Base-by-base conservation (phyloP, 805 yeast genomes). In the Starmerella apis region DNA sequence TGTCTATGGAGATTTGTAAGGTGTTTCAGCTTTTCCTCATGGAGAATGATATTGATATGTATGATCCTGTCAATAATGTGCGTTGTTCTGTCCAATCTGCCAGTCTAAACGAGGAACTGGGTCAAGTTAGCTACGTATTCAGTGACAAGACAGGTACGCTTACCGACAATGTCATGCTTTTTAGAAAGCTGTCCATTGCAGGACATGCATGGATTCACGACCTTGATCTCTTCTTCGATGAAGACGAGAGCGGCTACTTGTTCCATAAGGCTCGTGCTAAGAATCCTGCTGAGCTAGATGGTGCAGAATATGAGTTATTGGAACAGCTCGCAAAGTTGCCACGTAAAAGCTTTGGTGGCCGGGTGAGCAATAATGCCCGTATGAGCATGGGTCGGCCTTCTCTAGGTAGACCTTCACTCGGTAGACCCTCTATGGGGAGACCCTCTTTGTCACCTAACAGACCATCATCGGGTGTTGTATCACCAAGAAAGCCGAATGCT, bases 81-180 rank as follows among this genome's bases (percentile, higher is more conserved):
- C 95, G 95, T 0, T 90, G 95, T 43, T 95, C 85, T 59, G 94
- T 96, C 0, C 80, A 90, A 63, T 88, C 97, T 0, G 95, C 97
- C 0, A 85, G 96, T 0, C 86, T 92, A 57, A 75, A 92, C 56
- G 99, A 92, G 64, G 98, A 92, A 66, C 71, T 92, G 59, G 99
- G 99, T 2, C 99, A 92, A 64, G 96, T 94, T 1, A 82, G 95
- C 44, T 88, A 90, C 62, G 76, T 92, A 3, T 92, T 92, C 64
- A 84, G 95, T 53, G 99, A 92, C 66, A 92, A 92, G 65, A 92
- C 98, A 0, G 99, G 99, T 9, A 92, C 99, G 0, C 73, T 92
- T 53, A 92, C 99, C 0, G 97, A 92, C 59, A 92, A 92, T 63
- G 69, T 81, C 59, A 92, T 92, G 99, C 69, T 90, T 24, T 92